These are phyloP conservation scores for Botrytis elliptica DNA, from an alignment of 2,329 filamentous ascomycete species.

Conservation along the genomic window DNA sequence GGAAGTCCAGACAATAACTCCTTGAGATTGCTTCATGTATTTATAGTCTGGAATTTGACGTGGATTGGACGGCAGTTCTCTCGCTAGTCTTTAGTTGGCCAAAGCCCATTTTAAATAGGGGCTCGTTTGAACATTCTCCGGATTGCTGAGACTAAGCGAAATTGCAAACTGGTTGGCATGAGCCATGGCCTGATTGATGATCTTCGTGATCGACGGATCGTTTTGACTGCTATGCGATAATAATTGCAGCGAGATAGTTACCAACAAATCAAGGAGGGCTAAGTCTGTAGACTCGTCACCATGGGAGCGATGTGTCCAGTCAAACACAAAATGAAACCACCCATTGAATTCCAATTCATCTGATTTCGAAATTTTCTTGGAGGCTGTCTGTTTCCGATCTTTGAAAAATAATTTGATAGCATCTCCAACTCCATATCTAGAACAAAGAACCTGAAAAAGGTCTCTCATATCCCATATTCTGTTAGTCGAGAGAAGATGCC, in stretches of 20 bases:
- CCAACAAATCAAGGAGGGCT: background rate
- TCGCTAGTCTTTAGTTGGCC: background rate
- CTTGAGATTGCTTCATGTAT: background rate
- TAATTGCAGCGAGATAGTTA: background rate
- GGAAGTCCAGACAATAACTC: background rate
- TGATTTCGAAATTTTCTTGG: background rate
- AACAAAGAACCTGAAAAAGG: background rate
- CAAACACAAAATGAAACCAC: background rate
- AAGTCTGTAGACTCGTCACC: background rate
- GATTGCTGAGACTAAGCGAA: background rate
- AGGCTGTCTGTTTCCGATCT: accelerated
- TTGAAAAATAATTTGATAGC: background rate
- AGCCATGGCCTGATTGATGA: background rate
- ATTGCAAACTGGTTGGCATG: background rate
- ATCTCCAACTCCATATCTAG: background rate
- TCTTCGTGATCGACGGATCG: background rate
- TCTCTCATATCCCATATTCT: constrained; percentile 1
- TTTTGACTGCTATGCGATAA: background rate
- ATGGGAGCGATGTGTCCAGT: background rate
- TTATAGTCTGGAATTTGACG: background rate
- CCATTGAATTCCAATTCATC: background rate
- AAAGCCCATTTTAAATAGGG: background rate
- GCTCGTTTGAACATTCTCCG: constrained; percentile 3
- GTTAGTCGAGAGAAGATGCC: background rate
- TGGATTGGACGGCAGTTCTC: background rate